These are phyloP conservation scores for Amanita rubescens DNA, from an alignment of 768 basidiomycete genomes.

Conservation along the genomic window DNA sequence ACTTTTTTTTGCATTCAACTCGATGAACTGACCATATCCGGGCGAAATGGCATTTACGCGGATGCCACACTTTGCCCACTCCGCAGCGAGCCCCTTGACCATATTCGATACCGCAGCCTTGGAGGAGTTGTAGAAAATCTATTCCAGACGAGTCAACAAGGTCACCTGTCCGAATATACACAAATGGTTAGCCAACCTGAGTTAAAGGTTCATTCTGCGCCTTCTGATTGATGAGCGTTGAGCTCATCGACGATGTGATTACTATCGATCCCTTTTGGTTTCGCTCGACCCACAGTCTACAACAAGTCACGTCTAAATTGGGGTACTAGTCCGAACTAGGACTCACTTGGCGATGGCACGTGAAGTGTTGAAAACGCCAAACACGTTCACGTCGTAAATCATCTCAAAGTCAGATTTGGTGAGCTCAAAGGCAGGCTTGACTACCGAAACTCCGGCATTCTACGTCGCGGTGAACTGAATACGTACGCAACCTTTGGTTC, in stretches of 20 bases:
- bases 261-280: constrained; percentile 46
- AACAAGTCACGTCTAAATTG: not conserved
- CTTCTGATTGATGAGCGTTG: constrained; percentile 53
- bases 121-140: constrained; percentile 57
- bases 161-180: not conserved
- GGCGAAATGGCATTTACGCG: constrained; percentile 57
- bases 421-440: constrained; percentile 55
- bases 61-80: constrained; percentile 49
- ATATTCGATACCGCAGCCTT: constrained; percentile 45
- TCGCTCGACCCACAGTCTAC: constrained; percentile 37
- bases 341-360: constrained; percentile 49
- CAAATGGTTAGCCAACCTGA: constrained; percentile 28
- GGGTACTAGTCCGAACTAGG: not conserved
- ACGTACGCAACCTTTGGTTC: not conserved
- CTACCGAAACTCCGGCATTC: constrained; percentile 58
- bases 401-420: constrained; percentile 44
- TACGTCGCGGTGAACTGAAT: constrained; percentile 13
- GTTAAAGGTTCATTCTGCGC: constrained; percentile 38
- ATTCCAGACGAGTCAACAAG: constrained; percentile 15
- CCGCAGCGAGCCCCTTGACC: constrained; percentile 50
- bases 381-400: constrained; percentile 55
- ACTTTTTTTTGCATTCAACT: not conserved
- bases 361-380: constrained; percentile 58
- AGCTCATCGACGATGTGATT: constrained; percentile 60
- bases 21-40: constrained; percentile 37